Evolutionary conservation across 352 stramenopile genomes (phyloP), one percentile per base, ranked within the genome.

Genomic region (Globisporangium barbulae): DNA sequence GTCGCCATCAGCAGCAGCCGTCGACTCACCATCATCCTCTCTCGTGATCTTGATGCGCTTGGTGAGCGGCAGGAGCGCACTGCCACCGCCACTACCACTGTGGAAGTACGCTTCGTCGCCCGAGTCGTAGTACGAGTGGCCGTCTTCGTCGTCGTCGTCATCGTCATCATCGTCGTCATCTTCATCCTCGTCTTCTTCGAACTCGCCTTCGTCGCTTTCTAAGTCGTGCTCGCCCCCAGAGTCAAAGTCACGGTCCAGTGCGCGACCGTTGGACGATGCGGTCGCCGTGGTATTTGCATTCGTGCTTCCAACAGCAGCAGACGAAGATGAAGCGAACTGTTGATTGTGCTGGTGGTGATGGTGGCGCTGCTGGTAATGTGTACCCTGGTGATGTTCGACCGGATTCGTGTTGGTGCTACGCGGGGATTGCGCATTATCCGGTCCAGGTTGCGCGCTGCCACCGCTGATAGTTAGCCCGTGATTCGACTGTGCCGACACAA

Each of bases 41-140:
- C 59, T 57, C 0, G 69, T 75, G 5, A 90, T 68, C 31, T 89
- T 90, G 21, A 83, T 44, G 4, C 83, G 81, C 49, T 88, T 89
- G 1, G 70, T 35, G 22, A 85, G 44, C 31, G 72, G 78, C 5
- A 65, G 68, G 9, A 85, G 31, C 21, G 41, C 37, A 12, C 42
- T 48, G 17, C 52, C 22, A 37, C 49, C 25, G 19, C 56, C 12
- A 19, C 57, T 28, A 13, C 56, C 35, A 25, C 66, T 35, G 30
- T 69, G 47, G 41, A 74, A 75, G 30, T 71, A 79, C 30, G 65
- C 63, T 8, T 88, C 83, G 41, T 90, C 84, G 2, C 68, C 70
- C 0, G 79, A 85, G 25, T 93, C 84, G 53, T 90, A 85, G 54
- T 83, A 88, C 61, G 61, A 55, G 59, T 75, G 61, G 3, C 47